Percentiles rank a stretch among this genome's conserved stretches.
Conservation (phyloP, 768 basidiomycete species). For the Boletus rubroflammeus region DNA sequence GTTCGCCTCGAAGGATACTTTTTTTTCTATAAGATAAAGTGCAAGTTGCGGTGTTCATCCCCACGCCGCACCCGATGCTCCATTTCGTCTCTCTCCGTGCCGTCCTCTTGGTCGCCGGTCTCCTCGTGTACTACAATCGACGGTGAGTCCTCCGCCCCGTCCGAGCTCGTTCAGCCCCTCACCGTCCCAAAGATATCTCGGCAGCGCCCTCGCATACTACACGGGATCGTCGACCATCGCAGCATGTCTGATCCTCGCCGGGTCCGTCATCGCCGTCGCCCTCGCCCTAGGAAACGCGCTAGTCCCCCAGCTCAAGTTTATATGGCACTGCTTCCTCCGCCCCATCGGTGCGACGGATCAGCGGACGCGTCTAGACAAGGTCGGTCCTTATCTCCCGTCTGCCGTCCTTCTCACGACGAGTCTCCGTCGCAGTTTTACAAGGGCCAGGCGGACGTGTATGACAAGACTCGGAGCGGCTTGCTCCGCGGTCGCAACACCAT, state of each 20-base stretch:
- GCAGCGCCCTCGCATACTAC: conserved; percentile 20
- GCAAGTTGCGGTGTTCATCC: no score
- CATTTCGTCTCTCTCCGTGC: conserved; percentile 11
- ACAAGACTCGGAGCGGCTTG: conserved; percentile 56
- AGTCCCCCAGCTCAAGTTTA: conserved; percentile 42
- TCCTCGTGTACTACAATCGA: conserved; percentile 18
- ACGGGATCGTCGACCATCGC: conserved; percentile 30
- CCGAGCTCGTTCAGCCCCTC: not conserved
- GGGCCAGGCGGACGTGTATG: conserved; percentile 71
- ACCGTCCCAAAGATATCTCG: conserved; percentile 15
- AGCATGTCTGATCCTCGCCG: conserved; percentile 26
- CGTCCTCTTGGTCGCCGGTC: conserved; percentile 18
- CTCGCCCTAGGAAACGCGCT: conserved; percentile 26
- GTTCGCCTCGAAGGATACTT: not conserved
- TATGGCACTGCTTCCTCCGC: conserved; percentile 49
- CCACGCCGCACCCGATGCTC: conserved; percentile 6
- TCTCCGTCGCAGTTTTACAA: conserved; percentile 48
- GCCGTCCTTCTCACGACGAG: not conserved
- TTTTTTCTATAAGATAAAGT: no score
- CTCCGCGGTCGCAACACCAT: conserved; percentile 71
- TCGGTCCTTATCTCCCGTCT: conserved; percentile 7
- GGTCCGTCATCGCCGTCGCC: conserved; percentile 19
- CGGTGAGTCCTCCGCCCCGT: conserved; percentile 7
- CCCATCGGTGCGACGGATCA: conserved; percentile 41
- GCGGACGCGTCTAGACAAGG: conserved; percentile 44